Conservation (phyloP, 164 flowering plant species). For the grape (Vitis vinifera) region ASM3070453v1 NC_081817.1:19698501-19699000, state of each 20-base stretch:
- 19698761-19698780: background rate
- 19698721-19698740: background rate
- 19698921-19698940: background rate
- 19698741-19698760: background rate
- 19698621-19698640: conserved; percentile 22
- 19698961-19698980: no score
- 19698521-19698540: conserved; percentile 78
- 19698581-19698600: background rate
- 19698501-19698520: conserved; percentile 44
- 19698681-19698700: conserved; percentile 53
- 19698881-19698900: no score
- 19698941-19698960: no score
- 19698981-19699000: background rate
- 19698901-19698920: background rate
- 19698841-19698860: no score
- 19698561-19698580: background rate
- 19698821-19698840: no score
- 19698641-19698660: conserved; percentile 56
- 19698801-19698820: no score
- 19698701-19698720: background rate
- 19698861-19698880: no score
- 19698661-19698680: conserved; percentile 53
- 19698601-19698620: conserved; percentile 8
- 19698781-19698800: no score
- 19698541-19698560: conserved; percentile 75